These are phyloP conservation scores for Sporothrix sp. DNA, from an alignment of 2,329 filamentous ascomycete genomes.

Conservation along the genomic window DNA sequence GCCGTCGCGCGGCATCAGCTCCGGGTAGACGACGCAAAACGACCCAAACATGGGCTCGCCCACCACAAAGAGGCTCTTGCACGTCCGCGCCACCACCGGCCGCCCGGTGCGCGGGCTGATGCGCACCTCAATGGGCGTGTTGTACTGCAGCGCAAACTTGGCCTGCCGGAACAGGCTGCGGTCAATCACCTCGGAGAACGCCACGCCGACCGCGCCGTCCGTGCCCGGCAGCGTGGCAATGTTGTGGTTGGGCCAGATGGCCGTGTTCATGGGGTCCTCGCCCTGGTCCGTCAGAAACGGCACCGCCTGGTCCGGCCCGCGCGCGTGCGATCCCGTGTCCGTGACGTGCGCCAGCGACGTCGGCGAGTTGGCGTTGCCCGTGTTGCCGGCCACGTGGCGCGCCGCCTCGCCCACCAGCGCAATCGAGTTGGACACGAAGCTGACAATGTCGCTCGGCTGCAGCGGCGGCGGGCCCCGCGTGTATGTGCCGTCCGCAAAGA, in stretches of 20 bases:
- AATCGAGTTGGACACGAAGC: constrained; percentile 17
- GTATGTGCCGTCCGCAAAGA: constrained; percentile 17
- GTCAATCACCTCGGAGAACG: constrained; percentile 17
- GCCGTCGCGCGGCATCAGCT: background rate
- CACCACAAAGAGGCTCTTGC: constrained; percentile 10
- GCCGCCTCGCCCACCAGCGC: constrained; percentile 5
- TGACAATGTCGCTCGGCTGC: constrained; percentile 11
- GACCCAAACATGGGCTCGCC: constrained; percentile 16
- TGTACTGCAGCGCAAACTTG: constrained; percentile 14
- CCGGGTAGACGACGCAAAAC: constrained; percentile 9
- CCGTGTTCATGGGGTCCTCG: constrained; percentile 4
- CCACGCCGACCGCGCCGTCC: constrained; percentile 3
- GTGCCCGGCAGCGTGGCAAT: constrained; percentile 8
- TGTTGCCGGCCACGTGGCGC: no score
- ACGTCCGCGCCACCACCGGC: constrained; percentile 8
- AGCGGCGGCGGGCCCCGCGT: constrained; percentile 15
- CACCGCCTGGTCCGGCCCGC: constrained; percentile 7
- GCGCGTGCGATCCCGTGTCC: constrained; percentile 4
- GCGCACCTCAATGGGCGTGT: constrained; percentile 15
- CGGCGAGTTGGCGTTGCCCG: no score
- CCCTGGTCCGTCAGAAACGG: constrained; percentile 11
- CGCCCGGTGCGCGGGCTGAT: background rate
- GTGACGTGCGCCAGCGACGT: constrained; percentile 7
- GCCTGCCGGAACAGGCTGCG: constrained; percentile 10
- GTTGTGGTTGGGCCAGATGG: constrained; percentile 17